phyloP scores from a whole-genome alignment of 495 filamentous ascomycete species.

The Clohesyomyces aquaticus region DNA sequence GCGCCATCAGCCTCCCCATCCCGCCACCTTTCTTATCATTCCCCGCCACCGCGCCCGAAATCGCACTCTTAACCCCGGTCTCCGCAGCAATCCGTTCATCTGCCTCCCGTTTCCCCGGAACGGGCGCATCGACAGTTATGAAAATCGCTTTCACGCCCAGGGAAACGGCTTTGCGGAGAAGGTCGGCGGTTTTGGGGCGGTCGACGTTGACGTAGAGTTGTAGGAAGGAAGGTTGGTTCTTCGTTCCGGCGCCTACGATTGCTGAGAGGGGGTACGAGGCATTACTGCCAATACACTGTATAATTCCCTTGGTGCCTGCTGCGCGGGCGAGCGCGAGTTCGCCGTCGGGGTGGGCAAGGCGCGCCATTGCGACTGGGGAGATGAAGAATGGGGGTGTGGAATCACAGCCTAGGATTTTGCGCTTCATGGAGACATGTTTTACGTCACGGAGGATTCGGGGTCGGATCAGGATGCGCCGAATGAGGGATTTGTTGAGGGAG shows the following conservation, averaged over 20 bases:
- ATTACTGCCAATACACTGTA: slow-evolving; percentile 16
- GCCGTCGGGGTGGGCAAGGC: slow-evolving; percentile 70
- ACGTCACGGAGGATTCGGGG: slow-evolving; percentile 76
- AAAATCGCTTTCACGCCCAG: slow-evolving; percentile 68
- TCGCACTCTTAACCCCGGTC: slow-evolving; percentile 4
- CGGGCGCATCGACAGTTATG: slow-evolving; percentile 62
- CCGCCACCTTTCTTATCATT: slow-evolving; percentile 91
- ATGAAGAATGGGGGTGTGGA: slow-evolving; percentile 69
- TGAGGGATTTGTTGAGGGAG: slow-evolving; percentile 59
- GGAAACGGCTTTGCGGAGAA: slow-evolving; percentile 60
- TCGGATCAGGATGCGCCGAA: slow-evolving; percentile 69
- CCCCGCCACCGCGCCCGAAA: slow-evolving; percentile 57
- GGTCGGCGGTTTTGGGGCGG: slow-evolving; percentile 65
- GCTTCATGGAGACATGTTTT: slow-evolving; percentile 45
- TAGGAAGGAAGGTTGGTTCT: slow-evolving; percentile 62
- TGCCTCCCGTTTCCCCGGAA: slow-evolving; percentile 33
- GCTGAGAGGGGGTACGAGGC: slow-evolving; percentile 17
- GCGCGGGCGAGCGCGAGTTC: slow-evolving; percentile 71
- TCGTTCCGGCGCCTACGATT: slow-evolving; percentile 28
- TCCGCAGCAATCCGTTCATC: slow-evolving; percentile 30
- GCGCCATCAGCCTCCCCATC: slow-evolving; percentile 71
- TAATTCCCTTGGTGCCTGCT: not conserved
- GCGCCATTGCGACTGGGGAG: slow-evolving; percentile 75
- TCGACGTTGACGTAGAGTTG: slow-evolving; percentile 83
- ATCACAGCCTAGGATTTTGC: slow-evolving; percentile 62